Conservation (phyloP, 2,329 filamentous ascomycete species). For the Colletotrichum eremochloae region DNA sequence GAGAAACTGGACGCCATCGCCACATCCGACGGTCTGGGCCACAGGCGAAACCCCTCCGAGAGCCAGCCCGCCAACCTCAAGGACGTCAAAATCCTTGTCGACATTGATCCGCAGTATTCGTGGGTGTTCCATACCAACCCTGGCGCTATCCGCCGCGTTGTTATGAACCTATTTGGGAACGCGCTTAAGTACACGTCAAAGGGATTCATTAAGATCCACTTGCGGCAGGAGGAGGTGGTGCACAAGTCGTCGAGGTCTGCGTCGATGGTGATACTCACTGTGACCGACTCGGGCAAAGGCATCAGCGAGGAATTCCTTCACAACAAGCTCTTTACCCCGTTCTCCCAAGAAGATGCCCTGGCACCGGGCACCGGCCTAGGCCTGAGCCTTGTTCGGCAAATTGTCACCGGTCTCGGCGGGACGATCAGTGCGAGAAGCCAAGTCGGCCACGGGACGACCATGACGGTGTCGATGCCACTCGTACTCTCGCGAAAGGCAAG, state of each 20-base stretch:
- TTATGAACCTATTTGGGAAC: conserved; percentile 69
- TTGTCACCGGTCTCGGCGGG: conserved; percentile 69
- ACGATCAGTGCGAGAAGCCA: conserved; percentile 67
- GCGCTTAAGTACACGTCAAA: conserved; percentile 65
- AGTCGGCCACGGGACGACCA: conserved; percentile 65
- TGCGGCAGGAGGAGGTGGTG: conserved; percentile 45
- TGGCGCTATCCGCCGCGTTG: conserved; percentile 62
- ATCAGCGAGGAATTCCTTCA: conserved; percentile 72
- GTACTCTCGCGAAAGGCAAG: conserved; percentile 34
- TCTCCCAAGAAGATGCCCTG: conserved; percentile 71
- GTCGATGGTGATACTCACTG: conserved; percentile 54
- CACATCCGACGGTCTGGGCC: conserved; percentile 30
- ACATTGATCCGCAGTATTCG: conserved; percentile 59
- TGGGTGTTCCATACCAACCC: conserved; percentile 69
- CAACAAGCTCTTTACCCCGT: conserved; percentile 70
- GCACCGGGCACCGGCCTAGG: conserved; percentile 71
- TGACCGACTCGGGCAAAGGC: conserved; percentile 73
- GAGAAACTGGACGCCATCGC: conserved; percentile 42
- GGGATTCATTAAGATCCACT: conserved; percentile 57
- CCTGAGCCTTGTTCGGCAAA: conserved; percentile 69
- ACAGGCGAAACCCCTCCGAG: conserved; percentile 17
- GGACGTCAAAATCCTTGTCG: conserved; percentile 58
- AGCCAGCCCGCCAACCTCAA: conserved; percentile 44
- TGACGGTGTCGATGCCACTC: conserved; percentile 61
- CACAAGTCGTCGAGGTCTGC: conserved; percentile 43